phyloP scores from a whole-genome alignment of 495 filamentous ascomycete genomes.

The Neurospora sp. region DNA sequence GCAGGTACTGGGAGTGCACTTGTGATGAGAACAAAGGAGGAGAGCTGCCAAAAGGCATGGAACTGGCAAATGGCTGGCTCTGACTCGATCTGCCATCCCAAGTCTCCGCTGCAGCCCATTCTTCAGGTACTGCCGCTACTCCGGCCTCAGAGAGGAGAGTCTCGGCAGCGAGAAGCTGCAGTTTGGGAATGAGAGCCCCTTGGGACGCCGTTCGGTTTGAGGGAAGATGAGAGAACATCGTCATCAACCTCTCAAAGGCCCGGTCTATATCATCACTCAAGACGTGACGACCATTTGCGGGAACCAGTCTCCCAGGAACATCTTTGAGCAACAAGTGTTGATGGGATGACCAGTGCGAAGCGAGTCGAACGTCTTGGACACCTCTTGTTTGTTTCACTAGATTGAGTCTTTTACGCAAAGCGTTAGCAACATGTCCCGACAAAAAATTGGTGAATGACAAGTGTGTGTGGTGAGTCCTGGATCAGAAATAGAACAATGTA shows the following conservation, averaged over 20 bases:
- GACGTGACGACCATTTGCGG: not conserved
- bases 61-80: not conserved
- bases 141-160: slow-evolving; percentile 15
- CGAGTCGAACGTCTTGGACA: slow-evolving; percentile 2
- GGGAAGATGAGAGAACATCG: not conserved
- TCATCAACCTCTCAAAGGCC: not conserved
- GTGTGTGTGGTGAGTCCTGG: not conserved
- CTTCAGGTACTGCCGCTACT: slow-evolving; percentile 6
- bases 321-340: slow-evolving; percentile 6
- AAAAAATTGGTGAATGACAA: not conserved
- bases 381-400: slow-evolving; percentile 1
- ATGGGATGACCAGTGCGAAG: slow-evolving; percentile 11
- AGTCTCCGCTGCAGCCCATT: not conserved
- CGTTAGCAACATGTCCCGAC: slow-evolving; percentile 1
- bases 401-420: slow-evolving; percentile 6
- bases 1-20: not conserved
- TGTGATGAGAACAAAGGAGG: slow-evolving; percentile 7
- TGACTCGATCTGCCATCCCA: not conserved
- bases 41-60: slow-evolving; percentile 12
- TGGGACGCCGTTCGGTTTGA: not conserved
- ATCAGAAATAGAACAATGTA: slow-evolving; percentile 1
- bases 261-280: not conserved
- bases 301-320: not conserved
- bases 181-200: not conserved
- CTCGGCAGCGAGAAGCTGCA: slow-evolving; percentile 15